phyloP scores from a whole-genome alignment of 495 filamentous ascomycete genomes.

The Penicillium maclennaniae region DNA sequence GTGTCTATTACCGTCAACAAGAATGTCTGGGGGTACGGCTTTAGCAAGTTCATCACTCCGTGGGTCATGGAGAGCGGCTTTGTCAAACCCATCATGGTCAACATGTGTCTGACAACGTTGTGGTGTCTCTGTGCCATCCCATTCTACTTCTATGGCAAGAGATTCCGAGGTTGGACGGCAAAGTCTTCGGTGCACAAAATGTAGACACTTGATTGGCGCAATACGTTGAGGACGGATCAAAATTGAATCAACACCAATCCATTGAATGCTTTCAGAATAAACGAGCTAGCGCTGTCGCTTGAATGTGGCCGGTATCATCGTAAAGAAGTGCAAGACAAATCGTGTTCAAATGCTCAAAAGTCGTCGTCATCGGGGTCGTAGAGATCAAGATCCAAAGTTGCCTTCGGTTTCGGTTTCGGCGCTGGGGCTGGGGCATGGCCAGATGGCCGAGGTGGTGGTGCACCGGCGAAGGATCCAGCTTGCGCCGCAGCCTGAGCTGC shows the following conservation, averaged over 20 bases:
- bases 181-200: constrained; percentile 52
- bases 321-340: constrained; percentile 5
- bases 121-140: constrained; percentile 52
- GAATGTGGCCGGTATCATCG: constrained; percentile 18
- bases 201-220: constrained; percentile 21
- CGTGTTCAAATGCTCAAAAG: constrained; percentile 18
- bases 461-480: constrained; percentile 30
- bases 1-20: constrained; percentile 60
- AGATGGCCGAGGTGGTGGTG: constrained; percentile 8
- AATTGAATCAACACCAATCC: background rate
- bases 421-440: constrained; percentile 21
- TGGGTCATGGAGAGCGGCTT: constrained; percentile 36
- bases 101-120: constrained; percentile 49
- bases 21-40: constrained; percentile 55
- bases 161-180: constrained; percentile 50
- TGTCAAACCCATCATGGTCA: constrained; percentile 49
- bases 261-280: background rate
- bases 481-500: constrained; percentile 35
- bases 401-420: constrained; percentile 39
- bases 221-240: background rate
- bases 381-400: constrained; percentile 42
- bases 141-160: constrained; percentile 57
- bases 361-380: constrained; percentile 49
- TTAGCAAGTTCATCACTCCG: constrained; percentile 45
- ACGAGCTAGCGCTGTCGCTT: background rate